Conservation (phyloP, 2,329 filamentous ascomycete genomes). For the Fusarium sp. region DNA sequence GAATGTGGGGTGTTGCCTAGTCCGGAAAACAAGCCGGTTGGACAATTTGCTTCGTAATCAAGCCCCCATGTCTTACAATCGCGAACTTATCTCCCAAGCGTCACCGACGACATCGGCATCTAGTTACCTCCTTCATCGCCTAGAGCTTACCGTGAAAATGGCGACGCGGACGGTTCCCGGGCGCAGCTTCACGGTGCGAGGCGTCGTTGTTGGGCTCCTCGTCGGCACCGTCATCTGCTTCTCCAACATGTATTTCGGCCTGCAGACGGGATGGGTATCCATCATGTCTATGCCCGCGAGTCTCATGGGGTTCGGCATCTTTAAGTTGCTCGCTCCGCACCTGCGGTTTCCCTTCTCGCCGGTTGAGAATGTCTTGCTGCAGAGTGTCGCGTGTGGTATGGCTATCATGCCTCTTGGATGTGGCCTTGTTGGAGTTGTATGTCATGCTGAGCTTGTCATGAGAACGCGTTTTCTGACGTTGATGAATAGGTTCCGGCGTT, state of each 20-base stretch:
- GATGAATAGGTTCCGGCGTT: conserved; percentile 75
- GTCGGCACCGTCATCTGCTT: conserved; percentile 94
- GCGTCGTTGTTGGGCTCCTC: conserved; percentile 76
- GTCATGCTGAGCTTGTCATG: conserved; percentile 36
- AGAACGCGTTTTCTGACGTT: conserved; percentile 8
- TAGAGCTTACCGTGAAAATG: conserved; percentile 21
- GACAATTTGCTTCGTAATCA: conserved; percentile 1
- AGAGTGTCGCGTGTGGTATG: conserved; percentile 93
- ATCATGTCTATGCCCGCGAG: conserved; percentile 98
- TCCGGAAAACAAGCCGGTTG: neutral
- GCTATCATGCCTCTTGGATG: conserved; percentile 97
- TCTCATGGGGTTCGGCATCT: conserved; percentile 92
- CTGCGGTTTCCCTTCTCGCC: conserved; percentile 85
- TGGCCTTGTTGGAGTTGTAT: conserved; percentile 86
- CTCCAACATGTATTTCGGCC: conserved; percentile 98
- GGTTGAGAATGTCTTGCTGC: conserved; percentile 94
- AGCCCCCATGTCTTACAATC: conserved; percentile 1
- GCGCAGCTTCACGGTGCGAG: conserved; percentile 84
- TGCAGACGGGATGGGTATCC: conserved; percentile 77
- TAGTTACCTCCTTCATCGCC: conserved; percentile 5
- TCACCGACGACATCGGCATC: conserved; percentile 6
- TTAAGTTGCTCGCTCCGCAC: conserved; percentile 77
- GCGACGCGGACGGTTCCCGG: conserved; percentile 48
- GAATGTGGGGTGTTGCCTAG: conserved; percentile 12
- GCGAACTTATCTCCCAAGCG: neutral